Percentiles rank a stretch among this genome's conserved stretches.
Conservation (phyloP, 2,329 filamentous ascomycete genomes). For the Fusarium ambrosium region DNA sequence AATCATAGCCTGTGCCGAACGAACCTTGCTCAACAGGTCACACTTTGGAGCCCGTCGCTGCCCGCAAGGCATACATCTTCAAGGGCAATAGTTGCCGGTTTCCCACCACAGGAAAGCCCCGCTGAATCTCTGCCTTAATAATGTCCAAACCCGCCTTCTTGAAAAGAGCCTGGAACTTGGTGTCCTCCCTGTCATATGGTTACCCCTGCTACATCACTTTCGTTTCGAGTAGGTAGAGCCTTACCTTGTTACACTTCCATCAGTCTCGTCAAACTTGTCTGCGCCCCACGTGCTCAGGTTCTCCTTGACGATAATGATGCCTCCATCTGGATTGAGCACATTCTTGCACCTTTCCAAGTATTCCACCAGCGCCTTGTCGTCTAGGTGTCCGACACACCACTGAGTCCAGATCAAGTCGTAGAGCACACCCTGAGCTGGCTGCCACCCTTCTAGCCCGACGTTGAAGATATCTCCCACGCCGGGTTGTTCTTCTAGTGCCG, state of each 20-base stretch:
- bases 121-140: not conserved
- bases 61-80: not conserved
- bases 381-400: constrained; percentile 89
- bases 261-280: constrained; percentile 80
- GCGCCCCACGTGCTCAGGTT: constrained; percentile 71
- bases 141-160: not conserved
- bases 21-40: not conserved
- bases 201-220: not conserved
- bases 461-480: not conserved
- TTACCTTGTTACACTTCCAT: constrained; percentile 81
- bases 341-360: constrained; percentile 74
- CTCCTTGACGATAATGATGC: constrained; percentile 66
- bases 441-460: not conserved
- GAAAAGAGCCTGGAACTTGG: not conserved
- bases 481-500: not conserved
- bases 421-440: constrained; percentile 54
- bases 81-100: not conserved
- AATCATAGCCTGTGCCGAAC: not conserved
- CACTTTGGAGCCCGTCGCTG: not conserved
- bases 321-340: constrained; percentile 45
- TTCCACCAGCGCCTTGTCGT: constrained; percentile 76
- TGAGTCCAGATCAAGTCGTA: constrained; percentile 92
- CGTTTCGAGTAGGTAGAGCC: too few relatives aligned
- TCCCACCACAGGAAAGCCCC: not conserved
- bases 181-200: not conserved